Base-by-base conservation (phyloP, 2,329 filamentous ascomycete genomes). In the Penicillium psychrosexuale region DNA sequence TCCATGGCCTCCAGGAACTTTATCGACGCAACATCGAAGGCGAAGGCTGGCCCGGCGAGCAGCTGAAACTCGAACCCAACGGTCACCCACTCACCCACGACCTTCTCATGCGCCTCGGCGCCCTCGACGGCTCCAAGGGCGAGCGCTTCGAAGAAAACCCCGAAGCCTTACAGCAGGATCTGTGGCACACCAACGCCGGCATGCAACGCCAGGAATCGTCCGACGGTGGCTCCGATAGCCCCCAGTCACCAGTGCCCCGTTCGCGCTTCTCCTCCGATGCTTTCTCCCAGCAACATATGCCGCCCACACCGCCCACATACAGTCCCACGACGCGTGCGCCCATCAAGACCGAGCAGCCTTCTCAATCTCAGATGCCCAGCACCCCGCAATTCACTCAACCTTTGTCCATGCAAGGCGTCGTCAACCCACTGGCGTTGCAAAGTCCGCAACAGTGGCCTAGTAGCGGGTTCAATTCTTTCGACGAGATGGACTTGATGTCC, bases 61-160 rank as follows among this genome's bases (percentile, higher is more conserved):
- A 76, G 13, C 68, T 86, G 54, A 77, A 78, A 60, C 78, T 81
- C 60, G 69, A 75, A 51, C 63, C 73, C 39, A 79, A 79, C 51
- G 82, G 83, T 31, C 78, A 83, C 56, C 84, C 84, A 13, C 75
- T 85, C 31, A 86, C 83, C 0, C 84, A 87, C 70, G 83, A 87
- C 60, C 82, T 87, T 38, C 77, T 87, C 43, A 81, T 82, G 43
- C 75, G 81, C 33, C 74, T 87, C 24, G 81, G 83, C 38, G 78
- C 83, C 2, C 69, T 87, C 36, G 82, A 85, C 47, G 69, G 78
- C 42, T 75, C 74, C 53, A 74, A 75, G 69, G 80, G 83, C 50
- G 75, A 79, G 56, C 74, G 70, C 3, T 86, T 86, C 61, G 83
- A 86, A 64, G 84, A 86, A 53, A 80, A 84, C 66, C 75, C 78